Evolutionary conservation across 148 eudicot genomes (phyloP).

Genomic region (Cornus suecica): DNA sequence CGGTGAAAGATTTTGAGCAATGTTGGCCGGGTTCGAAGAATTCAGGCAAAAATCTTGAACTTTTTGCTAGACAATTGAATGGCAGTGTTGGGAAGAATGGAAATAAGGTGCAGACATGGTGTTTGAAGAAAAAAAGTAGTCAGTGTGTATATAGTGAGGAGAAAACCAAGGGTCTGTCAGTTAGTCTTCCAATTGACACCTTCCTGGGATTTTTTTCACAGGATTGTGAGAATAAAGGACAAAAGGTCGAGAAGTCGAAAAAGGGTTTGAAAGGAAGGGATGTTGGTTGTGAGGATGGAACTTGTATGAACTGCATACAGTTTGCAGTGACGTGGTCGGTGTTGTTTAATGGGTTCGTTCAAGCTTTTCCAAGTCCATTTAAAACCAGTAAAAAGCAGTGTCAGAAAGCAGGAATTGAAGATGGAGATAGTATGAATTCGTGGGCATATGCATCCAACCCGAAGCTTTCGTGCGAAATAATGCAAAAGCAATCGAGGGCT

Average conservation of each 20-base stretch:
- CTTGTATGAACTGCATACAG: constrained; percentile 75
- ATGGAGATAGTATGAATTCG: constrained; percentile 23
- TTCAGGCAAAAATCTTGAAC: constrained; percentile 22
- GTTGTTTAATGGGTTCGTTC: constrained; percentile 65
- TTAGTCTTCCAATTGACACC: constrained; percentile 53
- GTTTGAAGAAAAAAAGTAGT: constrained; percentile 32
- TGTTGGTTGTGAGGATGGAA: constrained; percentile 38
- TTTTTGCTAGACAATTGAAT: constrained; percentile 21
- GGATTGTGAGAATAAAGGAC: constrained; percentile 31
- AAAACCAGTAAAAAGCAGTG: constrained; percentile 48
- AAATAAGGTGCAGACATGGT: constrained; percentile 22
- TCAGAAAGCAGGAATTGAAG: constrained; percentile 42
- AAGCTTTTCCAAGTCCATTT: constrained; percentile 58
- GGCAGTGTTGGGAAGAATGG: constrained; percentile 18
- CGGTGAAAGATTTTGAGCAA: constrained; percentile 71
- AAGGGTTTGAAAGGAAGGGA: constrained; percentile 37
- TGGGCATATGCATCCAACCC: constrained; percentile 25
- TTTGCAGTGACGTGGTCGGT: constrained; percentile 73
- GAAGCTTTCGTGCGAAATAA: constrained; percentile 26
- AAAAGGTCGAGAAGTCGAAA: constrained; percentile 26
- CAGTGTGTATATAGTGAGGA: constrained; percentile 40
- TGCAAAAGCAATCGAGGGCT: constrained; percentile 36
- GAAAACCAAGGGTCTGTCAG: constrained; percentile 46
- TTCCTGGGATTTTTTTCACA: constrained; percentile 49
- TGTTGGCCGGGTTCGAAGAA: constrained; percentile 53